phyloP scores from a whole-genome alignment of 345 rosid species.

The Physaria fendleri region DNA sequence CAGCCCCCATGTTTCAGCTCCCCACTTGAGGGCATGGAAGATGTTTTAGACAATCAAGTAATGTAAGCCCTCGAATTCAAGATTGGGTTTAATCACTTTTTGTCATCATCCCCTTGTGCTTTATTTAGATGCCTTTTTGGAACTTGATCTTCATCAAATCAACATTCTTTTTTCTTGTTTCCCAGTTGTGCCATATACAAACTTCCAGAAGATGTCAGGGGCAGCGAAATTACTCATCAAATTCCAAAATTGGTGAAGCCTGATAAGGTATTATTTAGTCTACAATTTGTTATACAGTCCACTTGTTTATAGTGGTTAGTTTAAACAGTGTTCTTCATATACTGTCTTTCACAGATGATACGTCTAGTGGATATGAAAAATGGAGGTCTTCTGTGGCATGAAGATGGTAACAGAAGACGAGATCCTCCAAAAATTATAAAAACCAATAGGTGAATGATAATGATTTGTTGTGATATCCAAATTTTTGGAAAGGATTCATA shows the following conservation, averaged over 20 bases:
- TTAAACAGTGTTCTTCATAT: not conserved
- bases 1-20: constrained; percentile 75
- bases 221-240: constrained; percentile 48
- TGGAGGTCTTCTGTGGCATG: constrained; percentile 74
- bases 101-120: not conserved
- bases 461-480: constrained; percentile 20
- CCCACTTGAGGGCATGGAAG: constrained; percentile 75
- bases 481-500: not conserved
- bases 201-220: constrained; percentile 71
- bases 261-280: constrained; percentile 45
- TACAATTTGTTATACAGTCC: not conserved
- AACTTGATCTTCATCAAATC: not conserved
- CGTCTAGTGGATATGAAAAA: constrained; percentile 51
- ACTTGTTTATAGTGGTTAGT: not conserved
- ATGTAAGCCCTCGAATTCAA: constrained; percentile 48
- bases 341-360: constrained; percentile 44
- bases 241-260: constrained; percentile 64
- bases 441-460: constrained; percentile 35
- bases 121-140: not conserved
- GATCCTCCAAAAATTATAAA: constrained; percentile 21
- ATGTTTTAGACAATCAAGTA: constrained; percentile 78
- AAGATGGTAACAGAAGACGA: constrained; percentile 53
- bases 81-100: not conserved
- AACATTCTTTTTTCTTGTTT: not conserved
- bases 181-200: constrained; percentile 76